Base-by-base conservation (phyloP, 495 filamentous ascomycete species). In the Chlorociboria aeruginascens region DNA sequence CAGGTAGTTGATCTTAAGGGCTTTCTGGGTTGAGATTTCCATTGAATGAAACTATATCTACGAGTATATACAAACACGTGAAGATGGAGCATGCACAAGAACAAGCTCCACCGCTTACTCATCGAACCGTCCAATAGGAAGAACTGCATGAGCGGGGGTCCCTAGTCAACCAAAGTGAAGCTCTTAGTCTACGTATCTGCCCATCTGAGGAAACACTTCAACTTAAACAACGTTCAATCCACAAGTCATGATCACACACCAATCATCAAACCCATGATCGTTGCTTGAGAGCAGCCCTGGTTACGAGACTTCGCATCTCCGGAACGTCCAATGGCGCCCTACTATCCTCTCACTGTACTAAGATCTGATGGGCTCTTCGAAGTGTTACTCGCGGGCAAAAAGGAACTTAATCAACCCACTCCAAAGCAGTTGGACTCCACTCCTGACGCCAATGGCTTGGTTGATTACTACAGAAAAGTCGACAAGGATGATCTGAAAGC, bases 391-490 rank as follows among this genome's bases (percentile, higher is more conserved):
- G 8, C 65, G 61, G 30, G 9, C 1, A 61, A 61, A 30, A 47
- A 49, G 28, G 67, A 73, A 46, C 55, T 48, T 34, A 77, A 77
- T 51, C 55, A 61, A 20, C 73, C 73, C 8, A 63, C 63, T 1
- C 49, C 55, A 13, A 56, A 64, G 30, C 70, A 76, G 51, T 61
- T 72, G 28, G 64, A 72, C 49, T 55, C 56, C 14, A 64, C 57
- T 8, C 68, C 69, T 6, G 64, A 73, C 50, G 63, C 57, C 25
- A 60, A 74, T 45, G 71, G 73, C n/a, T 54, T 66, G 32, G 57
- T 62, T 30, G 68, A 72, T 52, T 74, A 63, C 58, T 76, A 72
- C 59, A 63, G 61, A 38, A 51, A 61, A 48, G 55, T 72, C 8
- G 57, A 54, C 3, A 33, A 43, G 0, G 62, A 66, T 31, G 67